Evolutionary conservation across 164 flowering plant species (phyloP).

Genomic region (Vitis rupestris): DNA sequence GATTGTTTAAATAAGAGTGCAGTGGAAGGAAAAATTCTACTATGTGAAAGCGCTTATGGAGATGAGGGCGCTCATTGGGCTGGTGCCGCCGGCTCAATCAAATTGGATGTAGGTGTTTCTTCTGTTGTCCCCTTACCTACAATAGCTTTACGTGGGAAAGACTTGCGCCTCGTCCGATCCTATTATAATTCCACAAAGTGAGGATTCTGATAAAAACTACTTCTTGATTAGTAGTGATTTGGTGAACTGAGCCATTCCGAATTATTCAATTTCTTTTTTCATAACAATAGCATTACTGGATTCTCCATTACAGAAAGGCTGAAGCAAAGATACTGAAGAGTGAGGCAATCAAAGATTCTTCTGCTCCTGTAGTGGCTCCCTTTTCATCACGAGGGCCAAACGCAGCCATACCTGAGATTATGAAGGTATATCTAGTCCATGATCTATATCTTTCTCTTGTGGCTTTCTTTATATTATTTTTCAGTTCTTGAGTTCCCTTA

Average conservation of each 20-base stretch:
- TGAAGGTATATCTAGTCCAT: conserved; percentile 27
- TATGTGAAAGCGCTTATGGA: conserved; percentile 3
- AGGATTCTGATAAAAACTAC: background rate
- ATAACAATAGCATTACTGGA: background rate
- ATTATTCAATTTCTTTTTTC: background rate
- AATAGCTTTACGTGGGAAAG: background rate
- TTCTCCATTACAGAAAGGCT: conserved; percentile 8
- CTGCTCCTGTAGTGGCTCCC: conserved; percentile 24
- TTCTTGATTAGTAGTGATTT: too few species aligned
- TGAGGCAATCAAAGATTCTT: conserved; percentile 1
- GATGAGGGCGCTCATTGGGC: background rate
- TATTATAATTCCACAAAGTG: conserved; percentile 22
- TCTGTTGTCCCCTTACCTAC: conserved; percentile 8
- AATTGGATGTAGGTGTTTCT: background rate
- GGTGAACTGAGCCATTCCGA: background rate
- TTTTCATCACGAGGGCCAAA: conserved; percentile 49
- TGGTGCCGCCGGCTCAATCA: conserved; percentile 24
- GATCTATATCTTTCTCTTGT: background rate
- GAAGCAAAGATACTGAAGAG: conserved; percentile 18
- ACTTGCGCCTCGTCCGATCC: background rate
- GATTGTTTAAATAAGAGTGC: conserved; percentile 10
- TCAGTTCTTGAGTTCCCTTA: background rate
- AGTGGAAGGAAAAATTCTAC: conserved; percentile 33
- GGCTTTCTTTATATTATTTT: background rate
- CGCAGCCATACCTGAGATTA: conserved; percentile 11